phyloP scores from a whole-genome alignment of 441 rosid species.

The Pelargonium australe region DNA sequence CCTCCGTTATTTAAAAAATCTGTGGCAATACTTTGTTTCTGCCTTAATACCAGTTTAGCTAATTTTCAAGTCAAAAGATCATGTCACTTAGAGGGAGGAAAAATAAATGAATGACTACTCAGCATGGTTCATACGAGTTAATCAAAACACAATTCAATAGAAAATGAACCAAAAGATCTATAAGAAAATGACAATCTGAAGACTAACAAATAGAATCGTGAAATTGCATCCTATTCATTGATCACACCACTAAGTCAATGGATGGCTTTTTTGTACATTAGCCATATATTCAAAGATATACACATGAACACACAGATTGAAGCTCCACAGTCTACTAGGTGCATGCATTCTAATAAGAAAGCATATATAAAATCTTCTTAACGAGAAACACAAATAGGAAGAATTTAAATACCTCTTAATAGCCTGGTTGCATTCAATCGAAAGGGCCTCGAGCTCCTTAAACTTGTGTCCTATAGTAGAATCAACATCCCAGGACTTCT shows the following conservation, averaged over 20 bases:
- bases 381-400: constrained; percentile 5
- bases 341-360: neutral
- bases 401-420: constrained; percentile 43
- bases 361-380: neutral
- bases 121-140: neutral
- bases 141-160: neutral
- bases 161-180: neutral
- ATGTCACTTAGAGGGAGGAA: neutral
- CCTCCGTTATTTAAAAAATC: neutral
- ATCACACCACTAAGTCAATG: constrained; percentile 4
- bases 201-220: neutral
- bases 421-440: constrained; percentile 74
- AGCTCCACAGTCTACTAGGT: neutral
- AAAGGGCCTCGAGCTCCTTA: constrained; percentile 59
- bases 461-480: constrained; percentile 38
- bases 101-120: neutral
- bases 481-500: constrained; percentile 74
- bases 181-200: neutral
- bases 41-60: constrained; percentile 1
- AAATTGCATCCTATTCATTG: neutral
- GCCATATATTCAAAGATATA: neutral
- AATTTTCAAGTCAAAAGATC: neutral
- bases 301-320: neutral
- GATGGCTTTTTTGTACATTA: no score
- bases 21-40: neutral